phyloP scores from a whole-genome alignment of 2,329 filamentous ascomycete genomes.

The Sporothrix globosa region DNA sequence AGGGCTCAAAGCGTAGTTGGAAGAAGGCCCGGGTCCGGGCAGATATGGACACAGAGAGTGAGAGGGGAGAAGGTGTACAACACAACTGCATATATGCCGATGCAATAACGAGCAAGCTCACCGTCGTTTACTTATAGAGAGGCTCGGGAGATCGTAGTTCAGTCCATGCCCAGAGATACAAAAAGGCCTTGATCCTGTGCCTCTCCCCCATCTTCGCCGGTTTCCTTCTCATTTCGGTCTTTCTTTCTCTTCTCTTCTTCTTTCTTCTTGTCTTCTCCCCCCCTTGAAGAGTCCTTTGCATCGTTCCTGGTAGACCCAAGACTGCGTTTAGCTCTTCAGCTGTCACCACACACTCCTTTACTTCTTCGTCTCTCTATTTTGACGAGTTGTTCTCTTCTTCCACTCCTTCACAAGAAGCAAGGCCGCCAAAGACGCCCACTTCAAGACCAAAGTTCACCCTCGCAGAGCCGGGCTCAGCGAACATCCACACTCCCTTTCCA shows the following conservation, averaged over 20 bases:
- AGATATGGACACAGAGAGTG: background rate
- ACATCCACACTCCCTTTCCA: background rate
- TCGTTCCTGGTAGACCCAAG: conserved; percentile 23
- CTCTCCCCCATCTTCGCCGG: background rate
- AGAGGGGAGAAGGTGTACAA: background rate
- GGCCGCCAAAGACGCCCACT: background rate
- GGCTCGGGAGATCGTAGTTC: conserved; percentile 10
- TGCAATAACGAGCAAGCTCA: background rate
- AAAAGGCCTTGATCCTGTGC: conserved; percentile 6
- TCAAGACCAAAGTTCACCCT: background rate
- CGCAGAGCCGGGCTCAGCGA: conserved; percentile 27
- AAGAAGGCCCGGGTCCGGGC: conserved; percentile 8
- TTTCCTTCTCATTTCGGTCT: background rate
- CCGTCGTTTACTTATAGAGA: background rate
- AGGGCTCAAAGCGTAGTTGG: background rate
- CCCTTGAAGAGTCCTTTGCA: background rate
- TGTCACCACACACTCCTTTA: conserved; percentile 9
- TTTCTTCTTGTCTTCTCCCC: background rate
- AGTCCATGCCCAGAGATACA: background rate
- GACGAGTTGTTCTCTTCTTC: background rate
- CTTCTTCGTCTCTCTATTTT: conserved; percentile 15
- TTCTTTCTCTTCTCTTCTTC: background rate
- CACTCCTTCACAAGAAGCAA: conserved; percentile 26
- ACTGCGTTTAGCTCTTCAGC: conserved; percentile 23
- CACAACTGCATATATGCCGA: conserved; percentile 10